Evolutionary conservation across 495 filamentous ascomycete genomes (phyloP).

Genomic region (Penicillium maclennaniae): DNA sequence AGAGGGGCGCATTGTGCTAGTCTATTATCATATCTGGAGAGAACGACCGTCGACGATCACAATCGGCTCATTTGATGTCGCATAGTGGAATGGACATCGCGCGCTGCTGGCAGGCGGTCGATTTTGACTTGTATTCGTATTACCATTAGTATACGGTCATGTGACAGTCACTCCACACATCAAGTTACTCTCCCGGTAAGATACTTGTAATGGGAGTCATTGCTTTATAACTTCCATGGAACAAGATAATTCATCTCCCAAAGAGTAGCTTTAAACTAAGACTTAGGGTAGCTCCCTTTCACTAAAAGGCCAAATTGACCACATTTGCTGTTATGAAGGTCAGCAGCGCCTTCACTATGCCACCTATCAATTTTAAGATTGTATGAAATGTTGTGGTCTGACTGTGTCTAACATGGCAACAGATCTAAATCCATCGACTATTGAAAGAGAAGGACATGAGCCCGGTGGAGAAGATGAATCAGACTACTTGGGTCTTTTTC

Average conservation of each 20-base stretch:
- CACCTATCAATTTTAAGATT: background rate
- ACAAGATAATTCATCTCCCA: background rate
- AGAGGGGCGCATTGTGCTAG: slow-evolving; percentile 27
- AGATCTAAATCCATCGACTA: no score
- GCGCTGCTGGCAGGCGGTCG: background rate
- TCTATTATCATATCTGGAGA: slow-evolving; percentile 9
- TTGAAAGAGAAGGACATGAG: no score
- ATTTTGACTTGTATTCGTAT: background rate
- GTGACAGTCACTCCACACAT: background rate
- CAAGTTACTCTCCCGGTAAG: background rate
- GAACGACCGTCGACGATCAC: background rate
- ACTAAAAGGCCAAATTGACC: background rate
- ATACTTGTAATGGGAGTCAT: background rate
- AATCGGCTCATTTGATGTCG: background rate
- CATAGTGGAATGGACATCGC: background rate
- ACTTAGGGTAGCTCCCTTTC: background rate
- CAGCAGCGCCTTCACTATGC: no score
- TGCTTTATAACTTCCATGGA: background rate
- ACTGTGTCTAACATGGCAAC: no score
- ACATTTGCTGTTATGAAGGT: no score
- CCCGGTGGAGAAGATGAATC: no score
- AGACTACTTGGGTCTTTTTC: no score
- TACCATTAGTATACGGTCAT: background rate
- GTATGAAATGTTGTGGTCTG: no score
- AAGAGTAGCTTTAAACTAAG: background rate